Evolutionary conservation across 192 early-diverging fungal genomes (phyloP), one percentile per base, ranked within the genome.

Genomic region (Podila verticillata): DNA sequence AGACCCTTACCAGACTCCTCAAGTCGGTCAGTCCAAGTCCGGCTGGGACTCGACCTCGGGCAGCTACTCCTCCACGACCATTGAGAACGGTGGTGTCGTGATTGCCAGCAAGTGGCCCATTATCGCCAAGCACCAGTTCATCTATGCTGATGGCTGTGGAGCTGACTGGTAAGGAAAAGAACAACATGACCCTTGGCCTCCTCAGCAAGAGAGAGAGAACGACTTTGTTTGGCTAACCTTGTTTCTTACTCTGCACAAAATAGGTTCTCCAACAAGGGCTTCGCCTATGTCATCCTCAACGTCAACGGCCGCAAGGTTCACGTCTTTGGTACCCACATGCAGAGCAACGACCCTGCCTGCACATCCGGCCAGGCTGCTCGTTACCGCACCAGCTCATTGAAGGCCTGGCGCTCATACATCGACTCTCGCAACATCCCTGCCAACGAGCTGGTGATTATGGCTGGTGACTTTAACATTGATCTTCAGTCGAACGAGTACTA

Each of bases 271-370:
- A 70, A 63, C 49, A 70, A 70, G 54, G 69, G 69, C 8, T 49
- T 70, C 17, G 36, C 29, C 3, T 70, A 70, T 56, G 57, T 36
- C 2, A 34, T 63, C 2, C 24, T 70, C 26, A 59, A 70, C 48
- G 48, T 49, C n/a, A 30, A 70, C 8, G 69, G 69, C 20, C 51
- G 47, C 30, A 70, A 70, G 13, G 6, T 70, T 8, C 69, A 70
- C 48, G 69, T 70, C 12, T 70, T 70, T 63, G 69, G 59, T 10
- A 70, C 69, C 10, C 69, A 70, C 44, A 70, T 70, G 69, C 61
- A 70, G 31, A 63, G 48, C 31, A 31, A 56, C 22, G 69, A 70
- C 32, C 5, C 13, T 0, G 9, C 19, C 4, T 70, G 69, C n/a
- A 26, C 7, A 2, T 39, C 22, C 19, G 69, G 69, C 0, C 28